Base-by-base conservation (phyloP, 768 basidiomycete species). In the Hypholoma fasciculare region DNA sequence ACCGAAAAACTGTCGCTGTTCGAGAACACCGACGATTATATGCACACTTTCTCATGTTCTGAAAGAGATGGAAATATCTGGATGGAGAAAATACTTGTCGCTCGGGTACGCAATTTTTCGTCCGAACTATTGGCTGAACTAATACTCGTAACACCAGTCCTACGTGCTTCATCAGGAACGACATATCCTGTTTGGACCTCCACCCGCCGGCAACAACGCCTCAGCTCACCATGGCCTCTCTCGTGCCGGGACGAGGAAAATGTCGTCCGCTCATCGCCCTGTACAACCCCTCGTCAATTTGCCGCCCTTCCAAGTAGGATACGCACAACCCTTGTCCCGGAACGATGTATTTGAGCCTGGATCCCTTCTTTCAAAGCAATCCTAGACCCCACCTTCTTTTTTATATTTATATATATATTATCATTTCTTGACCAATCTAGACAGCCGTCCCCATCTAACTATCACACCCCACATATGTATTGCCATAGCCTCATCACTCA, bases 1-100 rank as follows among this genome's bases (percentile, higher is more conserved):
- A 90, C 91, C 11, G 94, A 96, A 66, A 92, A 89, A 66, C 76
- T 90, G 23, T 84, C 90, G 1, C 81, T 89, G 66, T 98, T 98
- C 65, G 95, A 97, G 74, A 87, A 92, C 69, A 84, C 84, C 4
- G 80, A 86, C 30, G 95, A 98, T 66, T 98, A 96, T 73, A 70
- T 94, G 55, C 94, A 97, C 67, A 77, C 88, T 49, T 94, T 98
- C 68, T 87, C 87, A 27, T 90, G 90, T 62, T 82, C 85, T 43
- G 83, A 86, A 65, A 82, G 77, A 39, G 90, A 93, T 49, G 90
- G 91, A 39, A 79, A 82, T 61, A 74, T 76, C 37, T 96, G 94
- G 94, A 76, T 94, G 69, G 85, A 93, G 73, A 84, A 78, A 64
- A 86, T 95, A 44, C 80, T 94, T 16, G 74, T 95, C 54, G 92